Percentiles rank a stretch among this genome's conserved stretches.
Evolutionary conservation across 73 alveolate species (phyloP).

Genomic region (Tetrahymena borealis): DNA sequence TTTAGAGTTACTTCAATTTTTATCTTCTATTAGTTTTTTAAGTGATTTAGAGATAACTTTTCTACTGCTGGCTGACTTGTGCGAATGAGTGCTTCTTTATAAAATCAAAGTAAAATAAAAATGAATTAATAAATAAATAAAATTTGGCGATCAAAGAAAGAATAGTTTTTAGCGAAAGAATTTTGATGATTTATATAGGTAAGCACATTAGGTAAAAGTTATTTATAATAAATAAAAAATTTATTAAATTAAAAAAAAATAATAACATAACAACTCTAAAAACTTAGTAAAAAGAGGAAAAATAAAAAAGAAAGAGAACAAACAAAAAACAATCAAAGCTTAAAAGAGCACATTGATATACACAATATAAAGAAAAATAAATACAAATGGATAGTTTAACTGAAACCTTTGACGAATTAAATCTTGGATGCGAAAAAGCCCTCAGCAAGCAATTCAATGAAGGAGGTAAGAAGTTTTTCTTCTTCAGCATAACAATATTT

Average conservation of each 20-base stretch:
- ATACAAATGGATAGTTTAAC: not conserved
- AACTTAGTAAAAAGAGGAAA: not conserved
- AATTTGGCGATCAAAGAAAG: not conserved
- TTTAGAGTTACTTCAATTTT: no score
- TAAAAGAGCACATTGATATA: not conserved
- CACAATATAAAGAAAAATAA: not conserved
- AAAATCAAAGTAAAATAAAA: not conserved
- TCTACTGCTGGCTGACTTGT: not conserved
- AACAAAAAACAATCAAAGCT: not conserved
- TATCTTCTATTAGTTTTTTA: no score
- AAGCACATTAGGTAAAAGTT: not conserved
- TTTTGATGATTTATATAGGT: not conserved
- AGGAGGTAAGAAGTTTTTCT: slow-evolving; percentile 4
- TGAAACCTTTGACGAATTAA: slow-evolving; percentile 34
- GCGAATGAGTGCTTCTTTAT: not conserved
- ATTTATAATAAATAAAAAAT: not conserved
- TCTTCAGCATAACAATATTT: not conserved
- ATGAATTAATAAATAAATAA: not conserved
- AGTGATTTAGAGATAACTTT: no score
- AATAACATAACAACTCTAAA: not conserved
- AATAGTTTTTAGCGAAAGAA: not conserved
- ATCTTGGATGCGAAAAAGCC: slow-evolving; percentile 26
- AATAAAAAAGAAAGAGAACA: not conserved
- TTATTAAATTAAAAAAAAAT: not conserved
- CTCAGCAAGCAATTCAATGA: slow-evolving; percentile 19